phyloP scores from a whole-genome alignment of 768 basidiomycete genomes.

The Rhodotorula paludigena region DNA sequence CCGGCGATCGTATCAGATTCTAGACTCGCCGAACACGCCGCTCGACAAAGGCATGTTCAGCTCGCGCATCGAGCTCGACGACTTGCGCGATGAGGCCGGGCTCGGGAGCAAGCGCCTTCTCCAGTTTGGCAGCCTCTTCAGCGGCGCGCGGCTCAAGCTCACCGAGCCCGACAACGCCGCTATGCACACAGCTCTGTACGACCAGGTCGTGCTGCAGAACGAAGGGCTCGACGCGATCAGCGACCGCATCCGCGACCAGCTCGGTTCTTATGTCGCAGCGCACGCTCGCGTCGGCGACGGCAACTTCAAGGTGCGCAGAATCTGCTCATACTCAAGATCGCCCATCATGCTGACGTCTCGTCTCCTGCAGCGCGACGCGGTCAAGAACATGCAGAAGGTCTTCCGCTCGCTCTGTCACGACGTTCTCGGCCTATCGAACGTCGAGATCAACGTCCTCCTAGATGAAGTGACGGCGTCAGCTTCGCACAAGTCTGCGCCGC shows the following conservation, averaged over 20 bases:
- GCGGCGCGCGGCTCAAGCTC: slow-evolving; percentile 18
- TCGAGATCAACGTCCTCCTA: slow-evolving; percentile 8
- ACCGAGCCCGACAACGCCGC: slow-evolving; percentile 7
- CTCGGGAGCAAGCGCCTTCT: slow-evolving; percentile 11
- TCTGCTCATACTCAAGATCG: neutral
- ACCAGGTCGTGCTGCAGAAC: slow-evolving; percentile 5
- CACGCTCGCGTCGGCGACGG: slow-evolving; percentile 26
- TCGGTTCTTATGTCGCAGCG: slow-evolving; percentile 31
- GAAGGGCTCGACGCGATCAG: slow-evolving; percentile 23
- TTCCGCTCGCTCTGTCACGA: slow-evolving; percentile 17
- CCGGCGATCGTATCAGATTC: slow-evolving; percentile 22
- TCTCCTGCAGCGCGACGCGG: neutral
- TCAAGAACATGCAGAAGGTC: slow-evolving; percentile 15
- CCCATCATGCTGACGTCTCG: neutral
- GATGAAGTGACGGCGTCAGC: neutral
- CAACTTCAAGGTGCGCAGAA: slow-evolving; percentile 15
- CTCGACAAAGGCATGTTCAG: neutral
- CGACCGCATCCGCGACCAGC: slow-evolving; percentile 3
- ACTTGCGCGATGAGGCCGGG: neutral
- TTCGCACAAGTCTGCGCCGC: neutral
- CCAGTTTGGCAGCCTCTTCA: slow-evolving; percentile 29
- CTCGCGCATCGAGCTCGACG: slow-evolving; percentile 10
- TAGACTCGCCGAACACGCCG: slow-evolving; percentile 4
- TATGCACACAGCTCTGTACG: neutral
- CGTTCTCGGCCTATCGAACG: slow-evolving; percentile 15